These are phyloP conservation scores for Sclerotinia sclerotiorum DNA, from an alignment of 2,329 filamentous ascomycete genomes.

Conservation along the genomic window DNA sequence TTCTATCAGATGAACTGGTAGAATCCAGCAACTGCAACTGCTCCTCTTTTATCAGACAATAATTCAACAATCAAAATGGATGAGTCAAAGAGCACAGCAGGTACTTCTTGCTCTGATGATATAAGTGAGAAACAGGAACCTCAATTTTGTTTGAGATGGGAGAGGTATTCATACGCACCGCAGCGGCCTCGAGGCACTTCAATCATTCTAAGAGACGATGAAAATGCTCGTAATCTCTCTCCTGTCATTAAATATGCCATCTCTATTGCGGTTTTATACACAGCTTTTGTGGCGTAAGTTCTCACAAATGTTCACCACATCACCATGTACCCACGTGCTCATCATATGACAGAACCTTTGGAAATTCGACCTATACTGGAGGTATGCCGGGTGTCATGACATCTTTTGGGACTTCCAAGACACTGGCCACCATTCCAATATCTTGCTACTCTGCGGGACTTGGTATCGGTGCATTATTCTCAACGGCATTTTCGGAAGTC, in stretches of 20 bases:
- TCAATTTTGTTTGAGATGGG: slow-evolving; percentile 18
- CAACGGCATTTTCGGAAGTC: slow-evolving; percentile 23
- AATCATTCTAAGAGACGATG: not conserved
- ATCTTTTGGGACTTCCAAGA: slow-evolving; percentile 16
- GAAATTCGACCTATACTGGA: slow-evolving; percentile 23
- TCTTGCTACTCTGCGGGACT: slow-evolving; percentile 25
- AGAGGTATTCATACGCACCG: slow-evolving; percentile 11
- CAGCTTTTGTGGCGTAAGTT: slow-evolving; percentile 18
- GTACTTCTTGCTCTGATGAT: not conserved
- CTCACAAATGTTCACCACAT: too few species aligned
- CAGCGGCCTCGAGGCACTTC: slow-evolving; percentile 13
- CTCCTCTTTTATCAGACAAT: not conserved
- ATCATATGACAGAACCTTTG: slow-evolving; percentile 23
- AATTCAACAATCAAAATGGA: not conserved
- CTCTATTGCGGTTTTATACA: slow-evolving; percentile 12
- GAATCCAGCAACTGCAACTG: not conserved
- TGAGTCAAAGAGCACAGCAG: not conserved
- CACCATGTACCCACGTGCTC: not conserved
- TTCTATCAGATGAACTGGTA: not conserved
- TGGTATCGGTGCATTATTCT: slow-evolving; percentile 24
- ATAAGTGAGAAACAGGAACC: not conserved
- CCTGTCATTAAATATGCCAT: not conserved
- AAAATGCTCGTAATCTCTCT: slow-evolving; percentile 8
- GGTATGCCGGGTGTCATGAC: slow-evolving; percentile 19
- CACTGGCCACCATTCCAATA: slow-evolving; percentile 23